Percentiles rank a stretch among this genome's conserved stretches.
Evolutionary conservation across 192 early-diverging fungal species (phyloP).

Genomic region (Gigaspora rosea): DNA sequence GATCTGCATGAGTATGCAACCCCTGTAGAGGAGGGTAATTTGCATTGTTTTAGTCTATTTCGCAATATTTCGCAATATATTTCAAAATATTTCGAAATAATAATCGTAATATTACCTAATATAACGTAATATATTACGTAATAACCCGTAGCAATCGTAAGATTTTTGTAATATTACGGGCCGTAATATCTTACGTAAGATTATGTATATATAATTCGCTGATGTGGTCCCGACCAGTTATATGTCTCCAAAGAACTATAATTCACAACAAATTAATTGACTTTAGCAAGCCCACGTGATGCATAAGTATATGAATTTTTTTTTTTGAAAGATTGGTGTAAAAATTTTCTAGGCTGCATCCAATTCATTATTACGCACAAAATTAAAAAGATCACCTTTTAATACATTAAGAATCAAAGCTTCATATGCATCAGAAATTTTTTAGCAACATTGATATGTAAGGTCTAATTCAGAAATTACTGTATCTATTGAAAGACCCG

Average conservation of each 20-base stretch:
- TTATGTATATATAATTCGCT: no score
- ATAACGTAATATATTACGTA: no score
- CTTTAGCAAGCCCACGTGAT: constrained; percentile 75
- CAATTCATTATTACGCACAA: constrained; percentile 90
- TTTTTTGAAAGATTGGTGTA: constrained; percentile 79
- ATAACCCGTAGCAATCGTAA: no score
- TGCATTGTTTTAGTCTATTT: no score
- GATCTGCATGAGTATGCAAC: no score
- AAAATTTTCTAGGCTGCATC: constrained; percentile 98
- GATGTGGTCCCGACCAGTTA: constrained; percentile 48
- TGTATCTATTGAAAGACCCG: no score
- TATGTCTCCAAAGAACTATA: constrained; percentile 51
- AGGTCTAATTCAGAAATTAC: constrained; percentile 64
- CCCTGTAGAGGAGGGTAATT: no score
- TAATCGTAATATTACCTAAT: no score
- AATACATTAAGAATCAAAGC: constrained; percentile 91
- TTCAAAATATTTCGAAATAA: no score
- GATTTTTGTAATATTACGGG: no score
- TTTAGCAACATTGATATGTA: constrained; percentile 80
- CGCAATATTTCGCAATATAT: no score
- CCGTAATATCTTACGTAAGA: no score
- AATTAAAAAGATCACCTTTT: constrained; percentile 87
- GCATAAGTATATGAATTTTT: constrained; percentile 76
- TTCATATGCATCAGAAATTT: constrained; percentile 98
- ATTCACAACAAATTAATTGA: constrained; percentile 74